Conservation (phyloP, 371 early-diverging fungal species). For the Coemansia sp. region DNA sequence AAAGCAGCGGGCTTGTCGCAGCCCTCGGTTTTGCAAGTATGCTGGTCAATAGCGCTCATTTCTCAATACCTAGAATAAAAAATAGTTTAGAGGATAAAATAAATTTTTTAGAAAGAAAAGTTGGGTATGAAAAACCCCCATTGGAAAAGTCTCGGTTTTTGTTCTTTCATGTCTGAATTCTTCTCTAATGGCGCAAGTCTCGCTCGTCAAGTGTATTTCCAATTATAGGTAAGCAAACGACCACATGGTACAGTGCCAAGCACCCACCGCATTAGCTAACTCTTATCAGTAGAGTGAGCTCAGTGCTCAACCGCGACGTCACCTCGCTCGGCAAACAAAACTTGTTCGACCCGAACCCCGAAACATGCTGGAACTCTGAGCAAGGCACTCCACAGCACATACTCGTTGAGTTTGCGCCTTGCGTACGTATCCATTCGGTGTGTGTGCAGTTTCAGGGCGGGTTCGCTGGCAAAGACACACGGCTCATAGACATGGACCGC, state of each 20-base stretch:
- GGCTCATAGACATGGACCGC: conserved; percentile 38
- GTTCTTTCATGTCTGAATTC: background rate
- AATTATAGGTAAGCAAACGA: conserved; percentile 12
- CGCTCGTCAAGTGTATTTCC: conserved; percentile 8
- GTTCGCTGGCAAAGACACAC: conserved; percentile 67
- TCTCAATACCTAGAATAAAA: background rate
- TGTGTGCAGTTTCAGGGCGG: conserved; percentile 89
- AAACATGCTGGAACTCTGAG: conserved; percentile 96
- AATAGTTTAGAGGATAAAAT: background rate
- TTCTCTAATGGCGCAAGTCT: background rate
- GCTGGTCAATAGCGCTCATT: conserved; percentile 16
- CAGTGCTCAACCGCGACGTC: conserved; percentile 81
- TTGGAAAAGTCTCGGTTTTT: background rate
- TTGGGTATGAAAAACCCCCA: background rate
- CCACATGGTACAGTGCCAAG: too few species aligned
- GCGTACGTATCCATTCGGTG: conserved; percentile 56
- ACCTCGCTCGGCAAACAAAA: conserved; percentile 77
- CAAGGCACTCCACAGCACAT: conserved; percentile 86
- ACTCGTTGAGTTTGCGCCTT: conserved; percentile 64
- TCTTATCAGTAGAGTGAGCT: conserved; percentile 69
- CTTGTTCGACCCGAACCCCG: conserved; percentile 72
- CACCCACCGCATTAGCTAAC: background rate
- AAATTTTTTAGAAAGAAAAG: background rate
- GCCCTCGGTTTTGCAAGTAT: conserved; percentile 58
- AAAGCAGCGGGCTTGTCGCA: conserved; percentile 78